Evolutionary conservation across 495 filamentous ascomycete genomes (phyloP).

Genomic region (Letharia columbiana): DNA sequence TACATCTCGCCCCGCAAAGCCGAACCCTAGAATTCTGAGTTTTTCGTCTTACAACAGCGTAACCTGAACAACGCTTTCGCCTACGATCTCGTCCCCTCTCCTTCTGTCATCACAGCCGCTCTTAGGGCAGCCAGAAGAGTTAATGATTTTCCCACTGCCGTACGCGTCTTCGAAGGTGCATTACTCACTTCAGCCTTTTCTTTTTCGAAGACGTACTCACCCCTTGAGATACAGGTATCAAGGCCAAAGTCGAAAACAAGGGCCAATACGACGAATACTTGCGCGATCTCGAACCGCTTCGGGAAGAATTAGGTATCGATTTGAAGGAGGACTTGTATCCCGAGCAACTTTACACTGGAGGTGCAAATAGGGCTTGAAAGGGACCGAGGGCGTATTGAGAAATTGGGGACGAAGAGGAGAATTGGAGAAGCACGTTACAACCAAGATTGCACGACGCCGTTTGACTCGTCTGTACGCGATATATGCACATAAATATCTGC

Average conservation of each 20-base stretch:
- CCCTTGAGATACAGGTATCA: slow-evolving; percentile 59
- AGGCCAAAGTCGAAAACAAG: slow-evolving; percentile 98
- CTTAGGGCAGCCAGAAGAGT: slow-evolving; percentile 87
- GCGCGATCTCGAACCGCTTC: slow-evolving; percentile 78
- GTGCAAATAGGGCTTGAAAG: slow-evolving; percentile 17
- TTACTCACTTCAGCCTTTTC: slow-evolving; percentile 11
- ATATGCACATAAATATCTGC: slow-evolving; percentile 8
- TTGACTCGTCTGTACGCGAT: not conserved
- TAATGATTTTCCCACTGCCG: slow-evolving; percentile 97
- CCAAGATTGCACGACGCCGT: not conserved
- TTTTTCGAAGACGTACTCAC: slow-evolving; percentile 8
- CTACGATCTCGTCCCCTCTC: slow-evolving; percentile 97
- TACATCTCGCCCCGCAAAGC: not conserved
- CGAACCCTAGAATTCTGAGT: not conserved
- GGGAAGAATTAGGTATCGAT: slow-evolving; percentile 84
- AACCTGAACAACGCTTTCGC: slow-evolving; percentile 99
- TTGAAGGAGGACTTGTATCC: slow-evolving; percentile 96
- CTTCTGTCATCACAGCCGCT: slow-evolving; percentile 84
- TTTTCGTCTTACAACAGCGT: slow-evolving; percentile 47
- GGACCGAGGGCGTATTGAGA: not conserved
- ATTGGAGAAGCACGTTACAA: not conserved
- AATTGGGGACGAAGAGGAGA: not conserved
- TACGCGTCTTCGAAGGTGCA: slow-evolving; percentile 94
- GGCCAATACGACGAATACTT: slow-evolving; percentile 98
- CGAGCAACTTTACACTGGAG: slow-evolving; percentile 45